Percentiles rank a stretch among this genome's conserved stretches.
These are phyloP conservation scores for Neurospora sublineolata DNA, from an alignment of 495 filamentous ascomycete species.

Conservation along the genomic window DNA sequence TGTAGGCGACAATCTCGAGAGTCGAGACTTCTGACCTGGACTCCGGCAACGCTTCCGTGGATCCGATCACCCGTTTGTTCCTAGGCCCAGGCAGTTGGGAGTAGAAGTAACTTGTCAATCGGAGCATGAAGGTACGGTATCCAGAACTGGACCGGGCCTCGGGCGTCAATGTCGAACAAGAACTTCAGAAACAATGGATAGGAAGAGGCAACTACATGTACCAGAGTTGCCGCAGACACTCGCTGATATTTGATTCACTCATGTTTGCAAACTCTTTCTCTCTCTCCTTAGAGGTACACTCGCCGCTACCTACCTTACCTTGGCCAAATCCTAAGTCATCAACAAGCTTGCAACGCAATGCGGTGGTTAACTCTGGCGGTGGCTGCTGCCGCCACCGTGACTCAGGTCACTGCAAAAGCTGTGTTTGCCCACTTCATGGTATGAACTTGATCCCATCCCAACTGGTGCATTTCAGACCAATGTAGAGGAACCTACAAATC, in stretches of 20 bases:
- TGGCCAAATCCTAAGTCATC: not conserved
- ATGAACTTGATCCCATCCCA: not conserved
- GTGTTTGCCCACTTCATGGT: not conserved
- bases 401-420: not conserved
- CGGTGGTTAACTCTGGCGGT: not conserved
- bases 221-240: too few relatives aligned
- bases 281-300: not conserved
- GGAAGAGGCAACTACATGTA: too few relatives aligned
- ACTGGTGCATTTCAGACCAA: not conserved
- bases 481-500: not conserved
- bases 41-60: not conserved
- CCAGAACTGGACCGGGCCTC: too few relatives aligned
- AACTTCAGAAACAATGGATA: too few relatives aligned
- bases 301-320: not conserved
- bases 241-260: too few relatives aligned
- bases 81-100: too few relatives aligned
- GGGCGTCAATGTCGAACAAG: too few relatives aligned
- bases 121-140: too few relatives aligned
- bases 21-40: not conserved
- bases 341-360: not conserved
- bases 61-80: not conserved
- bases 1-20: not conserved
- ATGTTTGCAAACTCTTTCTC: too few relatives aligned
- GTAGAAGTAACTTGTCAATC: too few relatives aligned
- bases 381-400: not conserved